These are phyloP conservation scores for Fomitiporia mediterranea DNA, from an alignment of 1,284 basidiomycete genomes.

Conservation along the genomic window DNA sequence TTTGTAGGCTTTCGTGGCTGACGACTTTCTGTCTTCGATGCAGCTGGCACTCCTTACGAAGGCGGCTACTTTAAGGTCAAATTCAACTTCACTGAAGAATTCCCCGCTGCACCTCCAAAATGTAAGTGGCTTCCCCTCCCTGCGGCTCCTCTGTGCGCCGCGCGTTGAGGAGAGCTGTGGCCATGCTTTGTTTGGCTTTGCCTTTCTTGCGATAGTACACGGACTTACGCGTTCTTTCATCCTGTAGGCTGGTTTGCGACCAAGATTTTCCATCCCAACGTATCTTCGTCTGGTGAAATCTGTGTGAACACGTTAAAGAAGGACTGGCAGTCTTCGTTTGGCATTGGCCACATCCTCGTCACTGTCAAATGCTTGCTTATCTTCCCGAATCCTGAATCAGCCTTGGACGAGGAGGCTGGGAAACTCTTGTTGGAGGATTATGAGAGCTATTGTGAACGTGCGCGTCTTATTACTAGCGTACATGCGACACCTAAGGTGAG, in stretches of 20 bases:
- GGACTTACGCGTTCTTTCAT: slow-evolving; percentile 14
- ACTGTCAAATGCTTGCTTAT: slow-evolving; percentile 94
- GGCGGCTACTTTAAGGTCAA: slow-evolving; percentile 87
- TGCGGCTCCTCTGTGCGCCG: too few species aligned
- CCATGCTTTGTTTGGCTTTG: neutral
- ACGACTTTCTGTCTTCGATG: slow-evolving; percentile 24
- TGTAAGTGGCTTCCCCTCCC: slow-evolving; percentile 47
- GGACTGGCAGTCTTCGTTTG: slow-evolving; percentile 92
- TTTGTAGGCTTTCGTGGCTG: slow-evolving; percentile 25
- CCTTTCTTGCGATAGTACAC: neutral
- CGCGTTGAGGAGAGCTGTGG: neutral
- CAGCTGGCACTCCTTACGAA: slow-evolving; percentile 88
- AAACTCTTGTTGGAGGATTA: slow-evolving; percentile 89
- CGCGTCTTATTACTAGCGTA: slow-evolving; percentile 78
- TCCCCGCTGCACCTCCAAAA: slow-evolving; percentile 87
- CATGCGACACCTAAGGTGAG: slow-evolving; percentile 67
- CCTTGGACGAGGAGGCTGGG: slow-evolving; percentile 91
- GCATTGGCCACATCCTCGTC: slow-evolving; percentile 85
- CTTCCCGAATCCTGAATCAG: slow-evolving; percentile 93
- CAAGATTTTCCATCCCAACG: slow-evolving; percentile 97
- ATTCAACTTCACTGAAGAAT: slow-evolving; percentile 87
- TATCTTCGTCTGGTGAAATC: slow-evolving; percentile 86
- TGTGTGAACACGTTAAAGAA: slow-evolving; percentile 98
- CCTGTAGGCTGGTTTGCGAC: slow-evolving; percentile 78
- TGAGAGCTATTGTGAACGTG: slow-evolving; percentile 77